These are phyloP conservation scores for Sporothrix pseudoabietina DNA, from an alignment of 2,329 filamentous ascomycete genomes.

Conservation along the genomic window DNA sequence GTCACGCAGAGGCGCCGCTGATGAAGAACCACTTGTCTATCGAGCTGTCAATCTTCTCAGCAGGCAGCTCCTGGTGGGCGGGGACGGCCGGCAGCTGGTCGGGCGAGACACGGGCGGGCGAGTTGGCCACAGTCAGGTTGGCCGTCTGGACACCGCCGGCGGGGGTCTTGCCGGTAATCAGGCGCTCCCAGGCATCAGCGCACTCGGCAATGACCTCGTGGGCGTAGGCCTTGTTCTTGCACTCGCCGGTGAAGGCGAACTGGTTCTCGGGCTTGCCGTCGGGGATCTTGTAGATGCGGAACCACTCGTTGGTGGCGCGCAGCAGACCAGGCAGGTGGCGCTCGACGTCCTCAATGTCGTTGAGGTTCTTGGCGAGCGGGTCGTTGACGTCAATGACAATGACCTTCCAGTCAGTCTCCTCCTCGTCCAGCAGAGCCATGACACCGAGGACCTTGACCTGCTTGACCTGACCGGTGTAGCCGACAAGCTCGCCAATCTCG, in stretches of 20 bases:
- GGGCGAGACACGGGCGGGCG: slow-evolving; percentile 68
- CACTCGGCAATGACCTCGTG: slow-evolving; percentile 95
- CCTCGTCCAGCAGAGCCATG: slow-evolving; percentile 98
- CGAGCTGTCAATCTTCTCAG: slow-evolving; percentile 89
- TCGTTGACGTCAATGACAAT: slow-evolving; percentile 99
- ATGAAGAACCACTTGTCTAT: slow-evolving; percentile 99
- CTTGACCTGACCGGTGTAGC: slow-evolving; percentile 95
- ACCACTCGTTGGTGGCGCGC: slow-evolving; percentile 99
- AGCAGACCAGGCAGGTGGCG: slow-evolving; percentile 95
- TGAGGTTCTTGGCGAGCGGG: slow-evolving; percentile 91
- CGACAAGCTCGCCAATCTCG: slow-evolving; percentile 98
- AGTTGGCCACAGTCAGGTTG: slow-evolving; percentile 77
- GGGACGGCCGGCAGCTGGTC: slow-evolving; percentile 76
- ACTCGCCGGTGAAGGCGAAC: slow-evolving; percentile 99
- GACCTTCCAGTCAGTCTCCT: slow-evolving; percentile 99
- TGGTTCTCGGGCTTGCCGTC: slow-evolving; percentile 99
- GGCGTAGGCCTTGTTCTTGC: slow-evolving; percentile 99
- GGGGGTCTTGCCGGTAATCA: slow-evolving; percentile 85
- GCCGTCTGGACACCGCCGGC: slow-evolving; percentile 78
- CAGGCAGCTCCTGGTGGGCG: slow-evolving; percentile 72
- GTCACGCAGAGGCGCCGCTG: slow-evolving; percentile 84
- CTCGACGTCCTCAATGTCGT: slow-evolving; percentile 99
- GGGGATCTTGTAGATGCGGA: slow-evolving; percentile 99
- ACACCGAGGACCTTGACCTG: slow-evolving; percentile 99
- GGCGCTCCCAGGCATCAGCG: slow-evolving; percentile 93